Base-by-base conservation (phyloP, 305 asterid genomes). In the Euphrasia arctica region DNA sequence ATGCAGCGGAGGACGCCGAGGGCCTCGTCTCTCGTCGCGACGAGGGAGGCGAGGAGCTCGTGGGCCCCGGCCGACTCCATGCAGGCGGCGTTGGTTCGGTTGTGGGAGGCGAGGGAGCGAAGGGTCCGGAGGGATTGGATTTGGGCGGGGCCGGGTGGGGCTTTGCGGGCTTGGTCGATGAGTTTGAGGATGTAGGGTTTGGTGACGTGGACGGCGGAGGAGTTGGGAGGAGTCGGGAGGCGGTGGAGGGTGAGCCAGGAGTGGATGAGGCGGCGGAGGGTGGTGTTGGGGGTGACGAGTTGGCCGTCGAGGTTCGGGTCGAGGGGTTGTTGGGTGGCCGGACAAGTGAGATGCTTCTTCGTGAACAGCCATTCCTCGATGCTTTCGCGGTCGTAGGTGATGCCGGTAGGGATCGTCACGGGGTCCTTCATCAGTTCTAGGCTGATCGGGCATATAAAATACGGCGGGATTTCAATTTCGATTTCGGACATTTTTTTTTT, bases 351-450 rank as follows among this genome's bases (percentile, higher is more conserved):
- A 41, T 86, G 80, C 10, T 77, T 80, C 59, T 48, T 75, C 0
- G 83, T 62, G 54, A 86, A 82, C 0, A 91, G 48, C 98, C 98
- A 91, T 58, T 69, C 75, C 22, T 89, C 96, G 66, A 89, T 89
- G 79, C 84, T 82, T 1, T 83, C 86, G 1, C 98, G 80, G 51
- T 91, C 98, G 57, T 91, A 91, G 58, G 95, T 89, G 43, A 91
- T 91, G 14, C 98, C 98, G 0, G 97, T 87, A 0, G 82, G 47
- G 50, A 79, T 6, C 0, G 85, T 87, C 0, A 91, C 91, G 0
- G 98, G 97, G 8, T 89, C 98, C 58, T 78, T 83, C 98, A 91
- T 91, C 56, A 87, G 77, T 36, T 89, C 85, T 0, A 91, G 78
- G 0, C 85, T 76, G 13, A 91, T 91, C 2, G 97, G 98, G 60